Percentiles rank a stretch among this genome's conserved stretches.
phyloP scores from a whole-genome alignment of 2,329 filamentous ascomycete species.

The Apiospora kogelbergensis region DNA sequence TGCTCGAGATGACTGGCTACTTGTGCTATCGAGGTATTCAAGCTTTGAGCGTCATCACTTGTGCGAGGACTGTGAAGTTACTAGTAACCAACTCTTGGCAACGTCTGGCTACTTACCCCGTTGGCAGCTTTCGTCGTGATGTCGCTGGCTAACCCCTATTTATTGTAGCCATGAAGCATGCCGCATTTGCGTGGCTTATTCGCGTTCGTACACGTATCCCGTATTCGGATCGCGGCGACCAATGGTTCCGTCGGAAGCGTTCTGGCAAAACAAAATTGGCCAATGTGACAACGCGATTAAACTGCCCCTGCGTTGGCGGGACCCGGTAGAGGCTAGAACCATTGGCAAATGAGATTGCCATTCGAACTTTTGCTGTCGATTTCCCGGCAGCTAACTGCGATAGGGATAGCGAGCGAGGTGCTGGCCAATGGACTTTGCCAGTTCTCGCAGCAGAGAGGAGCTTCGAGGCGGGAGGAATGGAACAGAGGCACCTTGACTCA shows the following conservation, averaged over 20 bases:
- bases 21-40: no score
- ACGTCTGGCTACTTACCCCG: no score
- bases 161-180: neutral
- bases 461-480: neutral
- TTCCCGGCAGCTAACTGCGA: neutral
- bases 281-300: neutral
- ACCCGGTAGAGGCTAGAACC: neutral
- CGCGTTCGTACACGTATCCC: constrained; percentile 5
- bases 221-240: constrained; percentile 4
- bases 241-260: neutral
- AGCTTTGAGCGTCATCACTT: no score
- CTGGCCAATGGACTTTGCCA: neutral
- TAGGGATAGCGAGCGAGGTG: neutral
- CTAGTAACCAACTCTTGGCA: no score
- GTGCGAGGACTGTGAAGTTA: no score
- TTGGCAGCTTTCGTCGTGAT: neutral
- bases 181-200: neutral
- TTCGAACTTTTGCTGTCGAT: constrained; percentile 3
- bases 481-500: neutral
- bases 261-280: neutral
- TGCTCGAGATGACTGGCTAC: no score
- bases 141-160: neutral
- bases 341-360: constrained; percentile 6
- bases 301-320: neutral
- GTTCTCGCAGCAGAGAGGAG: neutral